Evolutionary conservation across 179 eudicot genomes (phyloP).

Genomic region (Heliamphora pulchella): DNA sequence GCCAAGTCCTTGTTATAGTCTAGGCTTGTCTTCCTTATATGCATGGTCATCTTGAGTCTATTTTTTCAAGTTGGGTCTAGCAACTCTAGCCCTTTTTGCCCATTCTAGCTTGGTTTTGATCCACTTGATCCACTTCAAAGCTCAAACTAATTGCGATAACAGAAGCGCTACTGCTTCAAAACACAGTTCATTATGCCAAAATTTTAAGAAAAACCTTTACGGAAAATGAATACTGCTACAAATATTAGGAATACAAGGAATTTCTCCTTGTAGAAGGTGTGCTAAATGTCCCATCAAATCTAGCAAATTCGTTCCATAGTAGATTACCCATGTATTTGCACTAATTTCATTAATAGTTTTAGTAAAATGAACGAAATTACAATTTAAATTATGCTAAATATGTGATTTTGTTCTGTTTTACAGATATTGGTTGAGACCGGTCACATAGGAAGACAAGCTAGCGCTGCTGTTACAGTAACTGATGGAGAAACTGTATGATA

Average conservation of each 20-base stretch:
- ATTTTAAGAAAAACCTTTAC: no score
- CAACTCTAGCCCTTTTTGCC: no score
- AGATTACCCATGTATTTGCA: background rate
- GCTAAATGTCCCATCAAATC: background rate
- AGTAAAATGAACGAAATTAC: background rate
- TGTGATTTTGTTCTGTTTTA: conserved; percentile 22
- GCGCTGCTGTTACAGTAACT: conserved; percentile 87
- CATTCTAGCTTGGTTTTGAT: no score
- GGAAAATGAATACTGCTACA: background rate
- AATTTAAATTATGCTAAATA: background rate
- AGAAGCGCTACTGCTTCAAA: background rate
- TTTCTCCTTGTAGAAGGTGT: background rate
- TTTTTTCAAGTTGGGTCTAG: no score
- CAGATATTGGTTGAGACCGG: conserved; percentile 97
- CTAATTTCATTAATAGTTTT: background rate
- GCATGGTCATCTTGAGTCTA: no score
- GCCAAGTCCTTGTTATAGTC: no score
- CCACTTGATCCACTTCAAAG: background rate
- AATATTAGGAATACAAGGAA: background rate
- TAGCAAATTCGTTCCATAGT: background rate
- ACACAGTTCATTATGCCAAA: no score
- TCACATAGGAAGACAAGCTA: conserved; percentile 96
- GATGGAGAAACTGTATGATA: conserved; percentile 96
- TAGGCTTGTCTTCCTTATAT: no score
- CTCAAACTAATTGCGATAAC: background rate